Evolutionary conservation across 2,329 filamentous ascomycete species (phyloP).

Genomic region (Penicillium palitans): DNA sequence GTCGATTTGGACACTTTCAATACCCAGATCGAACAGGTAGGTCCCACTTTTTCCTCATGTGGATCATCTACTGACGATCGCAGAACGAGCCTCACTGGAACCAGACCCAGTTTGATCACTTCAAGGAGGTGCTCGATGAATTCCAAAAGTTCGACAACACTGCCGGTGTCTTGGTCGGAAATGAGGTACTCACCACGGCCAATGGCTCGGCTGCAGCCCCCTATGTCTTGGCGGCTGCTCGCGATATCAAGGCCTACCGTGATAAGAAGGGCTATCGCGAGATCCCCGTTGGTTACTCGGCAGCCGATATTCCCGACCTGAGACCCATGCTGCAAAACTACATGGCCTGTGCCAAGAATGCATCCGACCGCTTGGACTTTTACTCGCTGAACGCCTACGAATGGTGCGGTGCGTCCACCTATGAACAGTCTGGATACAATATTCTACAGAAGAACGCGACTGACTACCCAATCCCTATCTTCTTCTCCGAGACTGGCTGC

Average conservation of each 20-base stretch:
- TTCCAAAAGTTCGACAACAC: slow-evolving; percentile 78
- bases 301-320: slow-evolving; percentile 74
- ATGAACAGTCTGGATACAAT: slow-evolving; percentile 66
- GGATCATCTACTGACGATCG: slow-evolving; percentile 8
- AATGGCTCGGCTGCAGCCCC: slow-evolving; percentile 67
- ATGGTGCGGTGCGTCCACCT: slow-evolving; percentile 65
- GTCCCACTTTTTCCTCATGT: neutral
- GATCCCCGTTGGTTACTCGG: slow-evolving; percentile 84
- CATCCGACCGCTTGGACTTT: slow-evolving; percentile 71
- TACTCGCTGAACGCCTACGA: slow-evolving; percentile 85
- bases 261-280: slow-evolving; percentile 72
- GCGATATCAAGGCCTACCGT: slow-evolving; percentile 81
- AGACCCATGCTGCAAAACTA: slow-evolving; percentile 70
- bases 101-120: slow-evolving; percentile 66
- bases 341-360: slow-evolving; percentile 72
- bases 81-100: slow-evolving; percentile 69
- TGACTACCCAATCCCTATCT: slow-evolving; percentile 77
- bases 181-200: slow-evolving; percentile 66
- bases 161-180: slow-evolving; percentile 82
- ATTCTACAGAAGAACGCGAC: slow-evolving; percentile 66
- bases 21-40: slow-evolving; percentile 46
- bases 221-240: slow-evolving; percentile 77
- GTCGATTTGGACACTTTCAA: slow-evolving; percentile 68
- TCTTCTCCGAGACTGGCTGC: slow-evolving; percentile 88
- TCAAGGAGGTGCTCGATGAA: slow-evolving; percentile 71